These are phyloP conservation scores for Populus alba DNA, from an alignment of 345 rosid genomes.

Conservation along the genomic window DNA sequence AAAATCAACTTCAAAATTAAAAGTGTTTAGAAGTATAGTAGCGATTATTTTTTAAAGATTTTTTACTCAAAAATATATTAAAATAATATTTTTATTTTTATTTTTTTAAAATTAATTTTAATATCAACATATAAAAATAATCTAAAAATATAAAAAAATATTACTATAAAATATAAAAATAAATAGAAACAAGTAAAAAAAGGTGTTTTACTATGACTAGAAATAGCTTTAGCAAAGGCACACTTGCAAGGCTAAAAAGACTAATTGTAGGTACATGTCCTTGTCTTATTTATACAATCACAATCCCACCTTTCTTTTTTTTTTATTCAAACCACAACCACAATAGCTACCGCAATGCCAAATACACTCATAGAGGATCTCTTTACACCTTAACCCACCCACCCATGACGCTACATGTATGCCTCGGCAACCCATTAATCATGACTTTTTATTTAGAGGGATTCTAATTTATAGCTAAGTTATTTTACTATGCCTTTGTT, in stretches of 20 bases:
- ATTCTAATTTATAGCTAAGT: not conserved
- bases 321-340: constrained; percentile 1
- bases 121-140: too few relatives aligned
- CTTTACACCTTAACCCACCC: constrained; percentile 24
- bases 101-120: too few relatives aligned
- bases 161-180: too few relatives aligned
- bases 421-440: not conserved
- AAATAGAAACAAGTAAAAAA: not conserved
- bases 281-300: constrained; percentile 22
- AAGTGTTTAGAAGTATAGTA: rapidly evolving
- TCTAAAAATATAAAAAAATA: too few relatives aligned
- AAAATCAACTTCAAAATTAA: too few relatives aligned
- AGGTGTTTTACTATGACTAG: not conserved
- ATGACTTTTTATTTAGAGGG: not conserved
- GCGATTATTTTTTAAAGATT: too few relatives aligned
- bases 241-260: not conserved
- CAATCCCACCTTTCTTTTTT: constrained; percentile 7
- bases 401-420: not conserved
- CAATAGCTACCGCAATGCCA: too few relatives aligned
- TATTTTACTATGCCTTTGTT: not conserved
- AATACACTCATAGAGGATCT: too few relatives aligned
- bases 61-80: too few relatives aligned
- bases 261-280: constrained; percentile 17
- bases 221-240: constrained; percentile 1
- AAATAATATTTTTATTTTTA: too few relatives aligned